Conservation (phyloP, 345 rosid genomes). For the Arabidopsis arenosa region DNA sequence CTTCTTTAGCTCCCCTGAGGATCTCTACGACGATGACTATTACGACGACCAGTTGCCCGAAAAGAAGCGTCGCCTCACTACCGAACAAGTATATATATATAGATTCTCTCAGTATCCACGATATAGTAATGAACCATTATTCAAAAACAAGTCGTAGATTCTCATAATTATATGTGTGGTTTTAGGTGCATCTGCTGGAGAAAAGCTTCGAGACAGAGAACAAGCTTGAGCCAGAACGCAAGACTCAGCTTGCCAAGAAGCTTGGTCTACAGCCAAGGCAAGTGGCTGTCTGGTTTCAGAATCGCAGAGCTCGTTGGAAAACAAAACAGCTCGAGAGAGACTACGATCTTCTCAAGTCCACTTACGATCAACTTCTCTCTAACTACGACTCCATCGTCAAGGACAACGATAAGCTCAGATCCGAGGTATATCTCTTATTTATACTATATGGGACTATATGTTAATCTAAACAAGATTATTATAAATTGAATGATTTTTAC, state of each 20-base stretch:
- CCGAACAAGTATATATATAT: conserved; percentile 44
- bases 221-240: conserved; percentile 94
- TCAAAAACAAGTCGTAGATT: too few relatives aligned
- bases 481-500: neutral
- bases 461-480: conserved; percentile 12
- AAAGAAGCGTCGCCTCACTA: conserved; percentile 85
- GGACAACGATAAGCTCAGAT: conserved; percentile 72
- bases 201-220: conserved; percentile 93
- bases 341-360: conserved; percentile 77
- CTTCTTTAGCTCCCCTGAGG: conserved; percentile 73
- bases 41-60: conserved; percentile 82
- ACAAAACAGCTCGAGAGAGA: conserved; percentile 92
- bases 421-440: conserved; percentile 56
- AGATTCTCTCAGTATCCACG: neutral
- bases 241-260: conserved; percentile 82
- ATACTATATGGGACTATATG: neutral
- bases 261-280: conserved; percentile 91
- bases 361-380: conserved; percentile 72
- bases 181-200: conserved; percentile 78
- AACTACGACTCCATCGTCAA: conserved; percentile 59
- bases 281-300: conserved; percentile 98
- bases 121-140: too few relatives aligned
- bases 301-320: conserved; percentile 96
- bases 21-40: conserved; percentile 71
- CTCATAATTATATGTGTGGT: neutral